Conservation (phyloP, 495 filamentous ascomycete genomes). For the Tuber borchii region DNA sequence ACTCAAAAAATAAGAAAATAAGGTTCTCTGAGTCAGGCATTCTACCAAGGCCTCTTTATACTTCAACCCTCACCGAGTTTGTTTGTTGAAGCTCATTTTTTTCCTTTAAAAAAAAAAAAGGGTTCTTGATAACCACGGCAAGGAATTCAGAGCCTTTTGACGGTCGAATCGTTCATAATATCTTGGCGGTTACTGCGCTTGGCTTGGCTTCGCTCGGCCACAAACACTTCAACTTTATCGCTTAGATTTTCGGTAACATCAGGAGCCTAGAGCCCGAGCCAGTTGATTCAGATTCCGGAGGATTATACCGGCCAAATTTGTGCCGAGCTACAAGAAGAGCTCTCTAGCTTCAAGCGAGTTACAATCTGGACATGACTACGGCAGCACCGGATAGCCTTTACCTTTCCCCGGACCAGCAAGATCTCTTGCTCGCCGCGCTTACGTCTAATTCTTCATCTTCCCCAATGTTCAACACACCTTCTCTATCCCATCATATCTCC, state of each 20-base stretch:
- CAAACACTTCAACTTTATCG: background rate
- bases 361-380: constrained; percentile 30
- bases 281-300: background rate
- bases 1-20: background rate
- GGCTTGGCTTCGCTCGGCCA: background rate
- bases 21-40: background rate
- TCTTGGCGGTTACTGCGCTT: background rate
- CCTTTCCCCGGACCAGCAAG: constrained; percentile 80
- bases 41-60: background rate
- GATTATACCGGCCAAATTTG: background rate
- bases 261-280: background rate
- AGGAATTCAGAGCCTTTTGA: background rate
- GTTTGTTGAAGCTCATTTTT: background rate
- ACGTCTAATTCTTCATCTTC: constrained; percentile 58
- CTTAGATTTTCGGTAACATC: background rate
- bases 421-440: constrained; percentile 78
- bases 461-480: constrained; percentile 40
- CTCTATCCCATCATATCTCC: constrained; percentile 42
- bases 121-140: background rate
- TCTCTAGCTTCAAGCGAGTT: background rate
- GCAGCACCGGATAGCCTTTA: constrained; percentile 46
- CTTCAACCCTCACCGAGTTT: background rate
- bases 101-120: background rate
- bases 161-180: background rate
- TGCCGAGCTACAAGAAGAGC: background rate